phyloP scores from a whole-genome alignment of 345 rosid genomes.

The Arabidopsis suecica region DNA sequence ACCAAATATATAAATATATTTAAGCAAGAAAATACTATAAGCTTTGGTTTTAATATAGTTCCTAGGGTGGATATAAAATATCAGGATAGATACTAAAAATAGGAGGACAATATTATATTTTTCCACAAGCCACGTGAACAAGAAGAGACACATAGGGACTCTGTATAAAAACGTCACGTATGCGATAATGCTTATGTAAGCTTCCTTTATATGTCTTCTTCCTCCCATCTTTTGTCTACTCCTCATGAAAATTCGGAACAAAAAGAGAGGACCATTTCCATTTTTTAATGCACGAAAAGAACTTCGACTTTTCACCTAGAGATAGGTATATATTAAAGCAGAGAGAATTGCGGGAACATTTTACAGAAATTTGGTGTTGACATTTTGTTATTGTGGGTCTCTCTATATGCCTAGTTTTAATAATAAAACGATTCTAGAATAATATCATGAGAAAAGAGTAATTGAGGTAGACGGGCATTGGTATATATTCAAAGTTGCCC shows the following conservation, averaged over 20 bases:
- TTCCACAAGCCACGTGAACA: slow-evolving; percentile 27
- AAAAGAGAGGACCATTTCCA: slow-evolving; percentile 17
- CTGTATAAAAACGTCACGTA: slow-evolving; percentile 33
- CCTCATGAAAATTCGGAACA: slow-evolving; percentile 12
- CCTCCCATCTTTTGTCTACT: slow-evolving; percentile 17
- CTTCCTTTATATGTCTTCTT: slow-evolving; percentile 21
- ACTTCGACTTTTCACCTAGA: slow-evolving; percentile 26
- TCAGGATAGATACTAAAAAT: not conserved
- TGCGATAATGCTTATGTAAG: slow-evolving; percentile 43
- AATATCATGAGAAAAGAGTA: not conserved
- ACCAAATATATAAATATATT: not conserved
- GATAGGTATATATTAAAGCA: not conserved
- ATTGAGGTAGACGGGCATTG: slow-evolving; percentile 30
- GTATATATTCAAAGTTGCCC: slow-evolving; percentile 43
- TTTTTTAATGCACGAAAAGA: slow-evolving; percentile 10
- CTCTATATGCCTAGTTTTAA: slow-evolving; percentile 5
- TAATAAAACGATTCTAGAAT: not conserved
- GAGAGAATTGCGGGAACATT: slow-evolving; percentile 2
- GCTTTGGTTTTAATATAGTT: no score
- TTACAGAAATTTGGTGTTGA: slow-evolving; percentile 41
- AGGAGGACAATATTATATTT: not conserved
- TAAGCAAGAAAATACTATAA: no score
- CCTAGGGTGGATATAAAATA: no score
- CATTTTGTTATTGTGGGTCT: slow-evolving; percentile 26
- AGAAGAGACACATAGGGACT: slow-evolving; percentile 13